Percentiles rank a stretch among this genome's conserved stretches.
Conservation (phyloP, 1,284 basidiomycete genomes). For the Amylostereum areolatum region DNA sequence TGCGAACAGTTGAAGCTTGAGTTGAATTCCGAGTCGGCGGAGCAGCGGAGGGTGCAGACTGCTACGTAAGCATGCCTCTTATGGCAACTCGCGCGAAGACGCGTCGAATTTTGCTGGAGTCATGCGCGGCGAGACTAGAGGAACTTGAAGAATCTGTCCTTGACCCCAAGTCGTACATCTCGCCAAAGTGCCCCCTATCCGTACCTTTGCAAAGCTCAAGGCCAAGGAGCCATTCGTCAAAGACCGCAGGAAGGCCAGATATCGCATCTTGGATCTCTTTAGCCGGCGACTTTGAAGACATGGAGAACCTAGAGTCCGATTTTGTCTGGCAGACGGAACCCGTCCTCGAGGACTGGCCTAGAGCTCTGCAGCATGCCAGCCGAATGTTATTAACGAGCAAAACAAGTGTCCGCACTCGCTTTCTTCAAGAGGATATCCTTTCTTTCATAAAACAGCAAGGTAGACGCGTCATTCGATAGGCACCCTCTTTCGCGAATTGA, state of each 20-base stretch:
- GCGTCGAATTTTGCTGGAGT: neutral
- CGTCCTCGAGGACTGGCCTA: constrained; percentile 48
- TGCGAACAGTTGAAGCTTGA: too few species aligned
- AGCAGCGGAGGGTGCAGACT: too few species aligned
- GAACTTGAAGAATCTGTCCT: neutral
- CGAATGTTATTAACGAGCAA: constrained; percentile 41
- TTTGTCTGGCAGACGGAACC: constrained; percentile 44
- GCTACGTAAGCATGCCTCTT: too few species aligned
- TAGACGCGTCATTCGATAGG: constrained; percentile 24
- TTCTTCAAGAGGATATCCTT: constrained; percentile 56
- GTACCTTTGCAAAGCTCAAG: constrained; percentile 17
- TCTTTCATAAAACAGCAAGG: constrained; percentile 56
- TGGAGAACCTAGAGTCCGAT: constrained; percentile 15
- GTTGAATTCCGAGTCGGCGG: too few species aligned
- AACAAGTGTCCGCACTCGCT: constrained; percentile 49
- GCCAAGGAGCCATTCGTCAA: constrained; percentile 14
- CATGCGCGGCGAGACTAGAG: neutral
- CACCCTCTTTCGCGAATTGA: neutral
- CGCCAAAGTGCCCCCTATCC: constrained; percentile 13
- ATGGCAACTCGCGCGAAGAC: neutral
- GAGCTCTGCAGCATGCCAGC: constrained; percentile 48
- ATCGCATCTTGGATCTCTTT: constrained; percentile 34
- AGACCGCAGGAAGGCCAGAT: constrained; percentile 23
- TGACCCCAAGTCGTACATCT: neutral
- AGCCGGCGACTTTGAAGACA: constrained; percentile 20